Conservation (phyloP, 495 filamentous ascomycete genomes). For the Xylaria acuta region DNA sequence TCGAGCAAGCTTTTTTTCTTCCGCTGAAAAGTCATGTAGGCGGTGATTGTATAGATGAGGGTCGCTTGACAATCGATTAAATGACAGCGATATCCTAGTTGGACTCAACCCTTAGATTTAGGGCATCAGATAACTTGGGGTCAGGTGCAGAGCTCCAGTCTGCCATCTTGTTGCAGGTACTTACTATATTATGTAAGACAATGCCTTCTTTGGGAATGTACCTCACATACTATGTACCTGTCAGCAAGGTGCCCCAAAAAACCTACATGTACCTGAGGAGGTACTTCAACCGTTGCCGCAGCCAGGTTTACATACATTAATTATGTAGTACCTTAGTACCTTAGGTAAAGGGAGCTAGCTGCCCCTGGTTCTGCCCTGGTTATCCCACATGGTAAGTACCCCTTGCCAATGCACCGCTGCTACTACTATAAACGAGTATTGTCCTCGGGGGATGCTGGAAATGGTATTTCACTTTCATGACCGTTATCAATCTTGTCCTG, state of each 20-base stretch:
- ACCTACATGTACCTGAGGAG: too few species aligned
- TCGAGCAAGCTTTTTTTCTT: not conserved
- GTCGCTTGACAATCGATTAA: not conserved
- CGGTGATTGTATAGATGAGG: not conserved
- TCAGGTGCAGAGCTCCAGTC: too few species aligned
- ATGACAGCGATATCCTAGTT: not conserved
- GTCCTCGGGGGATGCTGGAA: not conserved
- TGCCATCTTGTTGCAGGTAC: not conserved
- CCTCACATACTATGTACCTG: too few species aligned
- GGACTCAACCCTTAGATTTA: too few species aligned
- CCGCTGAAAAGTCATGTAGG: not conserved
- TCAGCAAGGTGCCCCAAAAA: too few species aligned
- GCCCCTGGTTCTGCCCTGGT: not conserved
- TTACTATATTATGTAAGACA: not conserved
- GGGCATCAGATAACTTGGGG: too few species aligned
- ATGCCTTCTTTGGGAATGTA: not conserved
- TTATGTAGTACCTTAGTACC: too few species aligned
- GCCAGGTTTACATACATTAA: too few species aligned
- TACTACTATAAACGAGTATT: too few species aligned
- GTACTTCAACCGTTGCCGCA: too few species aligned
- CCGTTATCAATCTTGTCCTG: not conserved
- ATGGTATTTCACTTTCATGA: not conserved
- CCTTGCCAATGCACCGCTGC: not conserved
- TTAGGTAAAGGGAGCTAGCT: not conserved
- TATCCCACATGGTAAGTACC: not conserved